Base-by-base conservation (phyloP, 345 rosid species). In the Limnanthes douglasii region DNA sequence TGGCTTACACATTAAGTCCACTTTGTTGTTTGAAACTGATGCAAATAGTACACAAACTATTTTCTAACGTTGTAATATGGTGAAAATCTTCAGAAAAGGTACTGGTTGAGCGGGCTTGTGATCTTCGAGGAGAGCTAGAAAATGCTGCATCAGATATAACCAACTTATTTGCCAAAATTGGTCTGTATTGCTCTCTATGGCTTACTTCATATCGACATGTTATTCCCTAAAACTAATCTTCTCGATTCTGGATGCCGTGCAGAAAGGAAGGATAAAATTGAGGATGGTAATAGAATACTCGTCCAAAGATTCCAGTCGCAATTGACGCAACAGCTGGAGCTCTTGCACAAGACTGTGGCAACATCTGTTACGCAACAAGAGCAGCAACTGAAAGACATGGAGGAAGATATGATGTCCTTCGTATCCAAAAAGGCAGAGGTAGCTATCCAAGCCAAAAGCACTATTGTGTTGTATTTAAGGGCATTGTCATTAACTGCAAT, bases 221-320 rank as follows among this genome's bases (percentile, higher is more conserved):
- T 53, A 21, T 31, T 41, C 32, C 18, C 12, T n/a, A 46, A 23
- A 16, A 15, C 19, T 29, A 45, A 38, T 43, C 11, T 31, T 43
- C 25, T 18, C 36, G 21, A 19, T 48, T 39, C 15, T 4, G 45
- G 14, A 51, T 46, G 39, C 43, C 34, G 47, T 68, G 59, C 82
- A 85, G 96, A 92, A 51, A 53, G 88, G 59, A 92, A 92, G 61
- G 92, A 85, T 55, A 78, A 69, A 67, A 92, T 92, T 18, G 99
- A 92, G 64, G 94, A 78, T 15, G 81, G 71, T 39, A 90, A 90
- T 56, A 75, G 62, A 61, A 50, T 43, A 34, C 75, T 85, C 41
- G 62, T 85, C 43, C 78, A 65, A 54, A 70, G 58, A 41, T 90
- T 84, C 51, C 88, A 75, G 70, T 68, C 78, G 57, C 88, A 80